Conservation (phyloP, 163 green algal species). For the Chlamydomonas reinhardtii region DNA sequence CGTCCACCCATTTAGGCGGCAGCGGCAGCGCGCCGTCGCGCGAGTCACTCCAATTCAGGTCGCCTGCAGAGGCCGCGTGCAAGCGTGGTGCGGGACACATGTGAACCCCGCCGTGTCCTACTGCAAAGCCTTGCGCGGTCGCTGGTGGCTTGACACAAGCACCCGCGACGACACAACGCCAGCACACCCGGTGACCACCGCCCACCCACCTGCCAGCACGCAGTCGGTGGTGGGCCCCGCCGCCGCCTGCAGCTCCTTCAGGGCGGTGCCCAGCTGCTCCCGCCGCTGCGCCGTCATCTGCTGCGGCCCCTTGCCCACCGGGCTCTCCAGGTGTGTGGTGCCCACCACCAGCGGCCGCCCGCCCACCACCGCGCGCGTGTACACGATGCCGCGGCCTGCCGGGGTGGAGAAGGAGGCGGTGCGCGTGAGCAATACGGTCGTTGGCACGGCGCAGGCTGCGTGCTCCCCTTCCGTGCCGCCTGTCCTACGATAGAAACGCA, state of each 20-base stretch:
- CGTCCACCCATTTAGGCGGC: slow-evolving; percentile 52
- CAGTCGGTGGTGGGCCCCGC: neutral
- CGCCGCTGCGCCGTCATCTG: slow-evolving; percentile 51
- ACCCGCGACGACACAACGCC: no score
- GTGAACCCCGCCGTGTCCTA: no score
- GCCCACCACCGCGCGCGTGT: neutral
- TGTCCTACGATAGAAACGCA: no score
- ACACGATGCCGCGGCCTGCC: slow-evolving; percentile 44
- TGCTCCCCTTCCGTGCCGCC: no score
- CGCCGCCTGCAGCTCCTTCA: slow-evolving; percentile 48
- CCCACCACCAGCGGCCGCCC: slow-evolving; percentile 49
- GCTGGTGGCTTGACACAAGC: no score
- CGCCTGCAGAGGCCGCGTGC: slow-evolving; percentile 36
- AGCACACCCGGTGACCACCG: no score
- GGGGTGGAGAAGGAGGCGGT: no score
- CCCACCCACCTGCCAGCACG: slow-evolving; percentile 52
- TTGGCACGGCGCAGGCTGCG: no score
- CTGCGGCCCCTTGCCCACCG: slow-evolving; percentile 4
- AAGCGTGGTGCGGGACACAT: no score
- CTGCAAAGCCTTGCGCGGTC: no score
- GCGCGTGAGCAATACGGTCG: no score
- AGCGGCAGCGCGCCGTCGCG: slow-evolving; percentile 51
- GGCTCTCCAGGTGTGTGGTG: slow-evolving; percentile 63
- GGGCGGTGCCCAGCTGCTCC: slow-evolving; percentile 47
- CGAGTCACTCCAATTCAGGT: slow-evolving; percentile 66